Percentiles rank a stretch among this genome's conserved stretches.
Evolutionary conservation across 768 basidiomycete species (phyloP).

Genomic region (Hygrophorus russula): DNA sequence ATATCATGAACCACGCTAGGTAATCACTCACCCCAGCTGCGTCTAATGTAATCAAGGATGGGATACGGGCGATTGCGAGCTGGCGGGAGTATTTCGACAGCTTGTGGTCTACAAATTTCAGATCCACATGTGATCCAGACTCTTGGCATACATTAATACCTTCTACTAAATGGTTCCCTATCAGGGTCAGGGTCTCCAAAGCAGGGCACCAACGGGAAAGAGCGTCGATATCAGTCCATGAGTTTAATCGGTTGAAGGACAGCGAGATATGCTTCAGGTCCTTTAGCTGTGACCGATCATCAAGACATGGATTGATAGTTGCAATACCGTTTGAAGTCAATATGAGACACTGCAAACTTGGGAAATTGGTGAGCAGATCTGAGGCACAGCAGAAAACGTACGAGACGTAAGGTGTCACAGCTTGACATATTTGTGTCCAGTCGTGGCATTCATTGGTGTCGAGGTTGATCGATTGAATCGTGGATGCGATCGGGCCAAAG

Average conservation of each 20-base stretch:
- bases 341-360: constrained; percentile 55
- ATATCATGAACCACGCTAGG: not conserved
- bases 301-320: constrained; percentile 32
- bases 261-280: constrained; percentile 50
- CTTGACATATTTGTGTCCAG: constrained; percentile 40
- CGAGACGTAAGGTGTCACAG: constrained; percentile 33
- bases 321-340: constrained; percentile 52
- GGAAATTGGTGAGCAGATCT: constrained; percentile 11
- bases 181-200: constrained; percentile 48
- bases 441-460: constrained; percentile 52
- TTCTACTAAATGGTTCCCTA: constrained; percentile 50
- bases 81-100: constrained; percentile 36
- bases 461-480: constrained; percentile 50
- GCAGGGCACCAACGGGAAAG: constrained; percentile 59
- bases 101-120: constrained; percentile 21
- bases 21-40: constrained; percentile 41
- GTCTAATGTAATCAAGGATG: constrained; percentile 52
- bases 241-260: constrained; percentile 42
- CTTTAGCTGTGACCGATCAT: constrained; percentile 16
- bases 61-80: constrained; percentile 55
- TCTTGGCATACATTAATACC: constrained; percentile 1
- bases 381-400: constrained; percentile 10
- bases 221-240: constrained; percentile 57
- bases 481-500: constrained; percentile 5
- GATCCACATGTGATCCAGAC: not conserved